Percentiles rank a stretch among this genome's conserved stretches.
Conservation (phyloP, 495 filamentous ascomycete genomes). For the Podospora fimiseda region DNA sequence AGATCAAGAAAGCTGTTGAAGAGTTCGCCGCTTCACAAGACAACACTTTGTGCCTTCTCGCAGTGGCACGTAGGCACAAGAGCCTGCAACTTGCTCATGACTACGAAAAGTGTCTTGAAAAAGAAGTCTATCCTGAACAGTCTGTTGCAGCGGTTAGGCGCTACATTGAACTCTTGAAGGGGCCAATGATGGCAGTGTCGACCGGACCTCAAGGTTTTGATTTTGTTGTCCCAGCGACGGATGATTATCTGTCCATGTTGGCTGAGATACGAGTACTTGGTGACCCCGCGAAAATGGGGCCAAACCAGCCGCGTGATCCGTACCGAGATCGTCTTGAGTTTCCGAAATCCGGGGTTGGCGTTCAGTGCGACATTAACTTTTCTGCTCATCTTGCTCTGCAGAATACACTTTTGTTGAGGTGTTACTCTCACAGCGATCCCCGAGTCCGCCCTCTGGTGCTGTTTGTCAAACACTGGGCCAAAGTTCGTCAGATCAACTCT, state of each 20-base stretch:
- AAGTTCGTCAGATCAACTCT: conserved; percentile 69
- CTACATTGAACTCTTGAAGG: conserved; percentile 34
- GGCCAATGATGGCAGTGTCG: conserved; percentile 7
- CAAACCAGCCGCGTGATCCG: conserved; percentile 45
- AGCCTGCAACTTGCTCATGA: conserved; percentile 41
- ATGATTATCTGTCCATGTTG: conserved; percentile 17
- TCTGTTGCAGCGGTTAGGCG: conserved; percentile 26
- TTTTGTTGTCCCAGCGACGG: conserved; percentile 23
- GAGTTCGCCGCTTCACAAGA: conserved; percentile 23
- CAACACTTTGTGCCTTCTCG: conserved; percentile 19
- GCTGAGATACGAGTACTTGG: conserved; percentile 30
- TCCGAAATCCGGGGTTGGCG: conserved; percentile 59
- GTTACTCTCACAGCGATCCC: conserved; percentile 66
- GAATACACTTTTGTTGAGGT: conserved; percentile 71
- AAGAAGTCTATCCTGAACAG: conserved; percentile 29
- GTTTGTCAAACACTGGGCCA: conserved; percentile 82
- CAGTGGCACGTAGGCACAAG: conserved; percentile 38
- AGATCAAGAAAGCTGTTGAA: conserved; percentile 31
- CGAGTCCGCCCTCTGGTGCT: conserved; percentile 68
- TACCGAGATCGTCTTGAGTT: conserved; percentile 59
- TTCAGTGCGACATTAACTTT: conserved; percentile 83
- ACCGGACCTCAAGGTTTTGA: conserved; percentile 6
- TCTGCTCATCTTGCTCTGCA: conserved; percentile 69
- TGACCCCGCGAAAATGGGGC: conserved; percentile 34
- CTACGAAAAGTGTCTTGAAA: conserved; percentile 41